Evolutionary conservation across 345 rosid genomes (phyloP), one percentile per base, ranked within the genome.

Genomic region (Brassica rapa): DNA sequence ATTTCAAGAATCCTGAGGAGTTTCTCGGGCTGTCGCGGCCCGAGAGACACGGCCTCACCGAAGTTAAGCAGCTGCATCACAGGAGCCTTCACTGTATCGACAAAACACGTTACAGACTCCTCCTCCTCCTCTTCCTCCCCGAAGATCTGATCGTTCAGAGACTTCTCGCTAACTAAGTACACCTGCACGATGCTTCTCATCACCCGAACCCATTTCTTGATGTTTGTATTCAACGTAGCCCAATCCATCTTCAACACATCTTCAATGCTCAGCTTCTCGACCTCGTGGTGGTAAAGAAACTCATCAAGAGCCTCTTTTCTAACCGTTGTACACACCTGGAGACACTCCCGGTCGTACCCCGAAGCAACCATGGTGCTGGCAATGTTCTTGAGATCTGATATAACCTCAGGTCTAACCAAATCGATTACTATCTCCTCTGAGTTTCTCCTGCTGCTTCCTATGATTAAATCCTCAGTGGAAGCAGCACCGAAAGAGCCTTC

Each of bases 171-270:
- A 0, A 86, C 80, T 32, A 94, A 93, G 81, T 88, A 90, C 12
- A 87, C 80, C 53, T 91, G 88, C 61, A 94, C 87, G 25, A 90
- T 88, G 19, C 84, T 78, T 81, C 87, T 86, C 82, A 89, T 81
- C 2, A 88, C 92, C 60, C 89, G 80, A 73, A 88, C 86, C 98
- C 98, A 94, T 85, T 87, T 87, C 88, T 86, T 94, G 86, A 92
- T 89, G 85, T 85, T 94, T 41, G 90, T 88, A 80, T 92, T 86
- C 80, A 91, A 68, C 39, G 78, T 80, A 15, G 80, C 84, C 97
- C 96, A 90, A 39, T 92, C 97, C 96, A 94, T 80, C 83, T 43
- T 92, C 73, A 90, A 83, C 62, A 92, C 97, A 79, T 92, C 95
- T 82, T 92, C 97, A 1, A 90, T 90, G 81, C 95, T 89, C 83